Evolutionary conservation across 805 yeast genomes (phyloP).

Genomic region (Monosporozyma servazzii): DNA sequence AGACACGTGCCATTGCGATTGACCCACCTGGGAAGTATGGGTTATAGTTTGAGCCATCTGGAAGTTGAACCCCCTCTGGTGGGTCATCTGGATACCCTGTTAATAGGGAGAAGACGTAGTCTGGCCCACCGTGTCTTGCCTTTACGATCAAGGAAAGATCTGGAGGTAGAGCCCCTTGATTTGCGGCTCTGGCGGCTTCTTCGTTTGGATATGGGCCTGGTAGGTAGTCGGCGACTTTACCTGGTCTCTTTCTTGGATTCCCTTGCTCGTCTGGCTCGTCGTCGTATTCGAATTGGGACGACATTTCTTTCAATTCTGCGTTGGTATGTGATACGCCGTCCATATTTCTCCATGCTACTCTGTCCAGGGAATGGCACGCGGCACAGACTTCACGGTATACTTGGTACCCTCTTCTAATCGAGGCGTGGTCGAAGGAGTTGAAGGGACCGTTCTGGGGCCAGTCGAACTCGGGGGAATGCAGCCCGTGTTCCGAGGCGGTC

Average conservation of each 20-base stretch:
- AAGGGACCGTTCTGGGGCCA: constrained; percentile 95
- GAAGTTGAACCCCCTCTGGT: constrained; percentile 92
- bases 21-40: constrained; percentile 99
- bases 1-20: constrained; percentile 97
- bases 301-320: constrained; percentile 83
- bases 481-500: constrained; percentile 98
- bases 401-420: constrained; percentile 97
- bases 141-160: constrained; percentile 94
- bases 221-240: constrained; percentile 90
- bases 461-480: constrained; percentile 85
- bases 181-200: constrained; percentile 99
- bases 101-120: constrained; percentile 86
- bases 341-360: constrained; percentile 96
- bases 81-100: constrained; percentile 99
- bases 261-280: constrained; percentile 99
- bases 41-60: constrained; percentile 94
- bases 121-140: constrained; percentile 98
- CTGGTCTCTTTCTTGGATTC: constrained; percentile 94
- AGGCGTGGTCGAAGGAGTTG: constrained; percentile 84
- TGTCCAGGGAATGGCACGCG: constrained; percentile 93
- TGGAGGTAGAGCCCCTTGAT: constrained; percentile 98
- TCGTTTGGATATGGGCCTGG: constrained; percentile 96
- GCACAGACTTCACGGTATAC: constrained; percentile 99
- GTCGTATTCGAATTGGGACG: constrained; percentile 94
- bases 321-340: constrained; percentile 95